phyloP scores from a whole-genome alignment of 371 early-diverging fungal species.

The Gilbertella persicaria region DNA sequence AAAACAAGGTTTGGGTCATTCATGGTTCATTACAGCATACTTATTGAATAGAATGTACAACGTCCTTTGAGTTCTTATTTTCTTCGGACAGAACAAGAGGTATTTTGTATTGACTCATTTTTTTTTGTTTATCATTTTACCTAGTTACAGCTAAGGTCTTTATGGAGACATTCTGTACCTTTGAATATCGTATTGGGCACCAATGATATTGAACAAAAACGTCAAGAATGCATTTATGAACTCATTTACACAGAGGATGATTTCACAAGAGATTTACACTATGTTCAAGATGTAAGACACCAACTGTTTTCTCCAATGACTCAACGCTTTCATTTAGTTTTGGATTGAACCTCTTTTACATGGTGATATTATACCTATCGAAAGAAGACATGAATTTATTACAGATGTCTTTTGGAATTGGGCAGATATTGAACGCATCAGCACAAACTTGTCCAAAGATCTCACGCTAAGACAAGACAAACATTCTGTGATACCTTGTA shows the following conservation, averaged over 20 bases:
- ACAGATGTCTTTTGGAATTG: slow-evolving; percentile 86
- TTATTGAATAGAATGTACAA: background rate
- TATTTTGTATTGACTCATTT: background rate
- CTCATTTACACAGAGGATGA: slow-evolving; percentile 36
- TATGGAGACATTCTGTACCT: slow-evolving; percentile 36
- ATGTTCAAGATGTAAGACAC: slow-evolving; percentile 23
- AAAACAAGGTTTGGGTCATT: background rate
- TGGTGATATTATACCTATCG: slow-evolving; percentile 66
- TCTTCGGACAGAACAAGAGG: slow-evolving; percentile 11
- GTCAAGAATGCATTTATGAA: slow-evolving; percentile 39
- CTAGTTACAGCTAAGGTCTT: slow-evolving; percentile 2
- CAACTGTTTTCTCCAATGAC: background rate
- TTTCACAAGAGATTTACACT: slow-evolving; percentile 26
- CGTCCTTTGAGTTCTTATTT: slow-evolving; percentile 1
- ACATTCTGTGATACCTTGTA: slow-evolving; percentile 65
- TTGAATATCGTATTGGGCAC: slow-evolving; percentile 18
- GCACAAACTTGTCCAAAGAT: slow-evolving; percentile 65
- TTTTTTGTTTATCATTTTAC: background rate
- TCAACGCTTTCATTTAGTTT: slow-evolving; percentile 34
- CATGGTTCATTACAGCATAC: background rate
- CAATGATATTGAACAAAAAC: slow-evolving; percentile 21
- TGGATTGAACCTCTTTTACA: slow-evolving; percentile 78
- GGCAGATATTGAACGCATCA: slow-evolving; percentile 72
- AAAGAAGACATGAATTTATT: slow-evolving; percentile 71
- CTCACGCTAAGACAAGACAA: slow-evolving; percentile 76